Percentiles rank a stretch among this genome's conserved stretches.
Conservation (phyloP, 345 rosid genomes). For the Ceriops tagal region DNA sequence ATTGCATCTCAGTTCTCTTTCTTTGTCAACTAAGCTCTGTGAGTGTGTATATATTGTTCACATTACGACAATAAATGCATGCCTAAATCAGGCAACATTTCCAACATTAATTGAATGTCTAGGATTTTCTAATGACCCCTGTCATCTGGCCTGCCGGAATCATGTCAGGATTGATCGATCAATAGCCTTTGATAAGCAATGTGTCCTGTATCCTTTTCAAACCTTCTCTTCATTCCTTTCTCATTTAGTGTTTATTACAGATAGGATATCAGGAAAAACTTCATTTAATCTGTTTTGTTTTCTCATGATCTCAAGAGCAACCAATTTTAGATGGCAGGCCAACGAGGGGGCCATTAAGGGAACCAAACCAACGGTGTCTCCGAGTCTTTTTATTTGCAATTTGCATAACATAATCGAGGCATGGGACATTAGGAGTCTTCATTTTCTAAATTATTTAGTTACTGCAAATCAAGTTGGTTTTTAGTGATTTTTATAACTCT, state of each 20-base stretch:
- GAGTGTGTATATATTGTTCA: no score
- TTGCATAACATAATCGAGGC: neutral
- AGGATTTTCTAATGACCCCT: neutral
- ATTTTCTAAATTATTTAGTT: neutral
- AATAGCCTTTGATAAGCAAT: no score
- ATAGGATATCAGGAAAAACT: neutral
- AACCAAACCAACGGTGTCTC: constrained; percentile 10
- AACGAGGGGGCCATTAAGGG: neutral
- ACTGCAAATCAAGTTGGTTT: no score
- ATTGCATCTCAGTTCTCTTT: neutral
- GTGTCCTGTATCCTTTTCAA: neutral
- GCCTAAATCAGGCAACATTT: neutral
- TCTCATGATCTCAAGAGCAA: constrained; percentile 1
- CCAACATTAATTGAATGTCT: neutral
- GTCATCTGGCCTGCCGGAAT: neutral
- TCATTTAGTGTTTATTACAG: neutral
- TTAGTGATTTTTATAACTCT: no score
- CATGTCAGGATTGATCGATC: neutral
- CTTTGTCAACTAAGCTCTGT: no score
- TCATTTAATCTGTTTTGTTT: neutral
- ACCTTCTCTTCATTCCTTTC: neutral
- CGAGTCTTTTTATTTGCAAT: neutral
- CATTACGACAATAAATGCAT: no score
- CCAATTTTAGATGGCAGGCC: neutral
- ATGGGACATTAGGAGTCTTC: neutral